A percentile compares a stretch with the other conserved stretches of the same genome.
Conservation (phyloP, 495 filamentous ascomycete species). For the Hypoxylon trugodes region DNA sequence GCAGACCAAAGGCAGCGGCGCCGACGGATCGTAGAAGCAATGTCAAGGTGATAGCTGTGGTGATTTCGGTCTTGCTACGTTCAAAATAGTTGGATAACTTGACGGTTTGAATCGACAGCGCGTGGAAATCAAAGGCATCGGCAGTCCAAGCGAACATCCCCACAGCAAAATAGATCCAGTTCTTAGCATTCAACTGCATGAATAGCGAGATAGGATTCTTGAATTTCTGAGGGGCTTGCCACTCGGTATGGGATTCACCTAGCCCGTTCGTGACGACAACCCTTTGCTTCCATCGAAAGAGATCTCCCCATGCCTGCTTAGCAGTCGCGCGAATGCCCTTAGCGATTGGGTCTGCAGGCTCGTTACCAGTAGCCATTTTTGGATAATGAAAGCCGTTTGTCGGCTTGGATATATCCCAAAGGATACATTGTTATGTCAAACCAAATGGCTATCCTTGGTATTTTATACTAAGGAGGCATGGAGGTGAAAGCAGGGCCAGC, state of each 20-base stretch:
- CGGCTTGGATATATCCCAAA: too few species aligned
- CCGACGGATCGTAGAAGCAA: constrained; percentile 75
- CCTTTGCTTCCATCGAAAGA: constrained; percentile 74
- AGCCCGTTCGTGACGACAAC: constrained; percentile 67
- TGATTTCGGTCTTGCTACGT: constrained; percentile 70
- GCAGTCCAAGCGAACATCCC: constrained; percentile 72
- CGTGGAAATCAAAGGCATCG: constrained; percentile 81
- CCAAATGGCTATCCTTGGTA: neutral
- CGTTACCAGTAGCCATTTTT: constrained; percentile 44
- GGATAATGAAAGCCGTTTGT: neutral
- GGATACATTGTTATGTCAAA: neutral
- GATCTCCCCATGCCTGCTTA: constrained; percentile 66
- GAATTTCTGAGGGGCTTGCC: constrained; percentile 65
- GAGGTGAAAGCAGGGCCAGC: neutral
- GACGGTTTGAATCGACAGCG: constrained; percentile 73
- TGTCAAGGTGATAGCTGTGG: constrained; percentile 77
- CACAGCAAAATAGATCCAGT: constrained; percentile 72
- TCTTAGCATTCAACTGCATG: constrained; percentile 59
- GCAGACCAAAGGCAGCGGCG: constrained; percentile 74
- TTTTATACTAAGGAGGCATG: constrained; percentile 7
- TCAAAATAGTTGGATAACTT: constrained; percentile 74
- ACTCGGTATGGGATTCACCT: constrained; percentile 64
- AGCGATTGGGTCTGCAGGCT: constrained; percentile 66
- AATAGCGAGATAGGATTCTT: constrained; percentile 69
- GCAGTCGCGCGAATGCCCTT: constrained; percentile 66